Evolutionary conservation across 163 green algal genomes (phyloP), one percentile per base, ranked within the genome.

Genomic region (Smithsoniella earleae): DNA sequence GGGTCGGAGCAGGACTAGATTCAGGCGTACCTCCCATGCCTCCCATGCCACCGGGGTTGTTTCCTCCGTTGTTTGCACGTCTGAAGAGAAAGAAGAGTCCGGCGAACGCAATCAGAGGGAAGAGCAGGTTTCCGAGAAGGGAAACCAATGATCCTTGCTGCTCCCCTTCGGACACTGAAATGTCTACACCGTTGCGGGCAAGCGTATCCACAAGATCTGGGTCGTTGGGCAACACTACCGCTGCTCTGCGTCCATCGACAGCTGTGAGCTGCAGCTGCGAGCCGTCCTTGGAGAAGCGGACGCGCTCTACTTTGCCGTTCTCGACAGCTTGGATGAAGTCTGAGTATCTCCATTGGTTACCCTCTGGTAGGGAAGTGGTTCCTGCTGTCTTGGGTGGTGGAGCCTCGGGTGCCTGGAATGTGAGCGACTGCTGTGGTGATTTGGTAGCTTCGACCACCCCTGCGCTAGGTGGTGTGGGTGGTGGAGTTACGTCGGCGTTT

Each of bases 81-180:
- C 91, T 82, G 86, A 98, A 98, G 31, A 99, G 88, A 81, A 98
- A 95, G 86, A 98, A 98, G n/a, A 98, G 86, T 49, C 94, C 94
- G 20, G 83, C 94, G 78, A 98, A 97, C 18, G 94, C 95, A 49
- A 99, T 86, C 16, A 98, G 83, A 4, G 95, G 95, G 84, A 99
- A 97, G 4, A 99, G 85, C 49, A 99, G 86, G 87, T 98, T 99
- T 81, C 93, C 94, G 10, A 98, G 81, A 49, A 98, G 84, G 4
- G 89, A 82, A 8, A 95, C 91, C 76, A 90, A 95, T 85, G 96
- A 97, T 83, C 92, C 94, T 77, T 87, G 85, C 79, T 90, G 86
- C 37, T 98, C 94, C 46, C 92, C 94, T 86, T 99, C 94, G 22
- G 83, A 89, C 13, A 98, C 94, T 27, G 84, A 94, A 79, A 99